Percentiles rank a stretch among this genome's conserved stretches.
phyloP scores from a whole-genome alignment of 2,329 filamentous ascomycete genomes.

The Ascochyta lentis region DNA sequence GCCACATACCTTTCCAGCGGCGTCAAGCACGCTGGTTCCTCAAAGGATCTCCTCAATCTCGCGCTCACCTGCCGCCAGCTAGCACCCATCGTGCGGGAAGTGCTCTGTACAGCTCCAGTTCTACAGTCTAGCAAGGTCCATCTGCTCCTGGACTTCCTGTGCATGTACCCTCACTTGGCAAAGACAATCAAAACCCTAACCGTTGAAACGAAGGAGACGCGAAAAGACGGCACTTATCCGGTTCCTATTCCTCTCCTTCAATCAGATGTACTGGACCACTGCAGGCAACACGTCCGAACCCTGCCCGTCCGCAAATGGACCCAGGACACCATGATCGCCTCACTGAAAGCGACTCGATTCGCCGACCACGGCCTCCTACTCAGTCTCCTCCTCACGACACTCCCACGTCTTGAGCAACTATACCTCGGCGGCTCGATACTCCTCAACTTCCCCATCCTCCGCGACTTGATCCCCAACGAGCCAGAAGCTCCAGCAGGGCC shows the following conservation, averaged over 20 bases:
- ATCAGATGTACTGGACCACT: neutral
- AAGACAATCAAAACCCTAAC: conserved; percentile 1
- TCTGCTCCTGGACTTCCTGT: neutral
- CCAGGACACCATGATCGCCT: neutral
- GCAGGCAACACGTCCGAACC: neutral
- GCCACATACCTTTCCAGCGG: neutral
- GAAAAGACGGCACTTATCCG: neutral
- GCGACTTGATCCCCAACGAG: neutral
- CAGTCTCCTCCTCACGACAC: neutral
- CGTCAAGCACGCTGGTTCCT: neutral
- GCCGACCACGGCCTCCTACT: neutral
- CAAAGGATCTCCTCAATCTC: neutral
- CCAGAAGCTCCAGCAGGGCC: neutral
- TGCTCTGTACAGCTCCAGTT: neutral
- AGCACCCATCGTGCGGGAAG: neutral
- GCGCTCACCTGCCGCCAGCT: conserved; percentile 4
- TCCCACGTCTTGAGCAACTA: neutral
- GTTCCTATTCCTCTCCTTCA: neutral
- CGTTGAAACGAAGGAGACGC: conserved; percentile 7
- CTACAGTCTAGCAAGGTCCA: conserved; percentile 9
- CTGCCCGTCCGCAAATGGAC: neutral
- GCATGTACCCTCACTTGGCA: neutral
- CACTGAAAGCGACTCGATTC: neutral
- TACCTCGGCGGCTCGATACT: conserved; percentile 3
- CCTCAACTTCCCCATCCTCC: conserved; percentile 1